Evolutionary conservation across 257 asterid species (phyloP), one percentile per base, ranked within the genome.

Genomic region (Nicotiana benthamiana): DNA sequence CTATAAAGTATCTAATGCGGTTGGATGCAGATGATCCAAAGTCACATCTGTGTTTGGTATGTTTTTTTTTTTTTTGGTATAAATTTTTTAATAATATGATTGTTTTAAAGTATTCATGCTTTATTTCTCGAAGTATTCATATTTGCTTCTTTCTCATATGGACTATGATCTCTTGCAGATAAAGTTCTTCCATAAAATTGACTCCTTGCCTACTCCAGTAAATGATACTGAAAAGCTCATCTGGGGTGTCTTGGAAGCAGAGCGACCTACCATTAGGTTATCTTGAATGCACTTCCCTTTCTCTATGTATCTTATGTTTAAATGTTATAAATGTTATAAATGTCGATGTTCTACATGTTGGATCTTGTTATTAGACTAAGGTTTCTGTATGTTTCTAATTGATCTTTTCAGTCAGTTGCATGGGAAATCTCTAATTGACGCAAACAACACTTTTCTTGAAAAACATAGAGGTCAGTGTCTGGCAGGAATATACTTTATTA

Each of bases 1-100:
- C 99, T 51, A 77, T 93, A 79, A 95, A 90, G 90, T 93, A 95
- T 89, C 78, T 95, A 83, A 76, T 88, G 81, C 91, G 97, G 80
- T 90, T 95, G 90, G 94, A 90, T 88, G 89, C 92, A 27, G 90
- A 90, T 77, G 86, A 84, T 86, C 94, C 99, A 12, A 97, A 92
- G 74, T 87, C 93, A 28, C 98, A 93, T 89, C 86, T 97, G 63
- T 90, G 97, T 85, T 85, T 93, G 98, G 99, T 95, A 93, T 87
- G 92, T 61, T n/a, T 51, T 70, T 77, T 57, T 61, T n/a, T 51
- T 70, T 77, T 57, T 40, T 26, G 9, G 24, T 57, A 26, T 46
- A 48, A 48, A 9, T 3, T 15, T 26, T 74, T 32, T 32, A 74
- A 27, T 48, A 32, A 74, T 74, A 46, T 13, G 48, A 26, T 26